Evolutionary conservation across 1,139 yeast species (phyloP).

Genomic region (Saccharomyces hybrid): DNA sequence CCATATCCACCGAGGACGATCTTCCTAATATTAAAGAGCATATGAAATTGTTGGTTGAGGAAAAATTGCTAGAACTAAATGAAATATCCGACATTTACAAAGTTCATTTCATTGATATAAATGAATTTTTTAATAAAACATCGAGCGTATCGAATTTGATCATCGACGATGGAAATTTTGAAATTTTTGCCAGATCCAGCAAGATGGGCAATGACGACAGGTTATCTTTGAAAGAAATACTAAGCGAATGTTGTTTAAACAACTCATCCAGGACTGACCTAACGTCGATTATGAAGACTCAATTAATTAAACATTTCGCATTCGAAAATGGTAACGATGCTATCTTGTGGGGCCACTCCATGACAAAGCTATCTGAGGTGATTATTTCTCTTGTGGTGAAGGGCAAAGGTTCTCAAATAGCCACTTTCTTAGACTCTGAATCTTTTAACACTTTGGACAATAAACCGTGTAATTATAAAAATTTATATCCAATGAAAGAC

Average conservation of each 20-base stretch:
- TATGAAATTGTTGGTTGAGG: slow-evolving; percentile 25
- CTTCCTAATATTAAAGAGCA: slow-evolving; percentile 3
- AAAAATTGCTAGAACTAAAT: slow-evolving; percentile 14
- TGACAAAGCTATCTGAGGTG: slow-evolving; percentile 77
- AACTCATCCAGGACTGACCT: slow-evolving; percentile 60
- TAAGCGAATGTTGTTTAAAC: slow-evolving; percentile 35
- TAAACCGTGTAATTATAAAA: slow-evolving; percentile 34
- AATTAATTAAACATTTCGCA: slow-evolving; percentile 45
- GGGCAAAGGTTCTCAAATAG: slow-evolving; percentile 74
- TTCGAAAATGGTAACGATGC: slow-evolving; percentile 42
- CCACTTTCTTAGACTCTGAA: slow-evolving; percentile 46
- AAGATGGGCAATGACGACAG: background rate
- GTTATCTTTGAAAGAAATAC: slow-evolving; percentile 8
- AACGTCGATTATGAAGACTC: slow-evolving; percentile 41
- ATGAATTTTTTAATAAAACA: slow-evolving; percentile 30
- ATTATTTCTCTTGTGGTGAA: slow-evolving; percentile 75
- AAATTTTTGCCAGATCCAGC: slow-evolving; percentile 3
- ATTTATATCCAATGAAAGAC: slow-evolving; percentile 69
- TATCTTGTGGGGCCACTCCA: slow-evolving; percentile 65
- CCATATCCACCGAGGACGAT: slow-evolving; percentile 22
- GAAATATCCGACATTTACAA: slow-evolving; percentile 23
- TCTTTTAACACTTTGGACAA: slow-evolving; percentile 23
- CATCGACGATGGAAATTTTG: slow-evolving; percentile 13
- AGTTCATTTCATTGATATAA: slow-evolving; percentile 37
- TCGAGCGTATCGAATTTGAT: slow-evolving; percentile 10